These are phyloP conservation scores for Eucalyptus viminalis DNA, from an alignment of 345 rosid genomes.

Conservation along the genomic window DNA sequence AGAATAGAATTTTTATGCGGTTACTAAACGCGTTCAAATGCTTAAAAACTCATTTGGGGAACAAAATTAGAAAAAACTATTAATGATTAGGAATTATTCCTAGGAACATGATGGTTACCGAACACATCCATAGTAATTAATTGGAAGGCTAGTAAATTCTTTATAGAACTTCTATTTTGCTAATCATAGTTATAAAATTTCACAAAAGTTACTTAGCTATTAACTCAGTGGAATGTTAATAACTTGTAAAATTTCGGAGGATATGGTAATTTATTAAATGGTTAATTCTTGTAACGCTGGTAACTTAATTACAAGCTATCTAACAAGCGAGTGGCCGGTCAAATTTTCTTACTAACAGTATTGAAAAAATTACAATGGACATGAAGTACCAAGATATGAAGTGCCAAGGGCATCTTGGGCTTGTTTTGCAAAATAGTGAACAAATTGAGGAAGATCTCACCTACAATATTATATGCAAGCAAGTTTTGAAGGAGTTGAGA, in stretches of 20 bases:
- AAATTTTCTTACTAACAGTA: not conserved
- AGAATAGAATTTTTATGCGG: rapidly evolving
- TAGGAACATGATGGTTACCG: too few species aligned
- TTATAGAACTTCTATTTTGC: not conserved
- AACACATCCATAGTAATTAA: not conserved
- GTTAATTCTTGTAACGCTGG: not conserved
- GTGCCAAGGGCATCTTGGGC: not conserved
- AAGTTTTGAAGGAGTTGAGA: not conserved
- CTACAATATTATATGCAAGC: not conserved
- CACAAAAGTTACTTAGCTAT: not conserved
- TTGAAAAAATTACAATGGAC: not conserved
- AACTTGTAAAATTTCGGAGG: not conserved
- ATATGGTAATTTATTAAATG: not conserved
- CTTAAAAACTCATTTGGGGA: too few species aligned
- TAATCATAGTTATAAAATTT: not conserved
- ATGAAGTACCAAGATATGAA: not conserved
- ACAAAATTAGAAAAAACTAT: too few species aligned
- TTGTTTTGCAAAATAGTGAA: not conserved
- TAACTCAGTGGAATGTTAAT: not conserved
- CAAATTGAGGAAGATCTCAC: not conserved
- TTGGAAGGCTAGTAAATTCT: not conserved
- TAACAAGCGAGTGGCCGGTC: not conserved
- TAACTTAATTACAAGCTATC: not conserved
- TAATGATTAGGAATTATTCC: too few species aligned
- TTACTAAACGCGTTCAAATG: rapidly evolving